These are phyloP conservation scores for Polytrichum formosum DNA, from an alignment of 225 moss, liverwort and hornwort genomes.

Conservation along the genomic window DNA sequence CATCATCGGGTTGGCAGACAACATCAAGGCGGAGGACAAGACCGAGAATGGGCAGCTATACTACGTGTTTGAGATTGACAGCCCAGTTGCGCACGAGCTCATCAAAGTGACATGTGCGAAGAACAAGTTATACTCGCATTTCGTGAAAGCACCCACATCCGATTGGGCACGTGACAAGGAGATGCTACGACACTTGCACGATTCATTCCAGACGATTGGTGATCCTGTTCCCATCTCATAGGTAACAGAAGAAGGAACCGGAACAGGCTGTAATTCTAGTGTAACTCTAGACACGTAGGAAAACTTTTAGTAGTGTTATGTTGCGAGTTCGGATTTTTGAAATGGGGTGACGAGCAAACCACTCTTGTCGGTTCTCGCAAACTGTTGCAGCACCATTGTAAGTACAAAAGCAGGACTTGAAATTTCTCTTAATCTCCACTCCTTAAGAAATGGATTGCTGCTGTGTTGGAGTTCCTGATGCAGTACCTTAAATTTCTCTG, in stretches of 20 bases:
- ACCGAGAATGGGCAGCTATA: slow-evolving; percentile 76
- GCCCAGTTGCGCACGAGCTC: slow-evolving; percentile 84
- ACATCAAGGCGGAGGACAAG: slow-evolving; percentile 60
- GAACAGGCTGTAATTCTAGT: slow-evolving; percentile 37
- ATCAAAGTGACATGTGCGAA: slow-evolving; percentile 97
- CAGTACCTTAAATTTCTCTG: too few relatives aligned
- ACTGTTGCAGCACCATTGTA: too few relatives aligned
- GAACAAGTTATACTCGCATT: slow-evolving; percentile 98
- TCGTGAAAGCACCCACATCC: slow-evolving; percentile 81
- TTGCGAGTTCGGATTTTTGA: not conserved
- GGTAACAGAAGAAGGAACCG: not conserved
- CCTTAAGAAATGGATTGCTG: too few relatives aligned
- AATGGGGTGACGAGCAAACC: too few relatives aligned
- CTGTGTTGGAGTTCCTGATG: too few relatives aligned
- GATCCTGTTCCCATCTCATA: slow-evolving; percentile 43
- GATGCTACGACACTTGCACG: slow-evolving; percentile 75
- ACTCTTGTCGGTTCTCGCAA: too few relatives aligned
- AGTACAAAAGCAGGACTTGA: too few relatives aligned
- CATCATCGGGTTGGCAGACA: slow-evolving; percentile 73
- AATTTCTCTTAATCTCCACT: too few relatives aligned
- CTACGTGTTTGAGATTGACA: slow-evolving; percentile 86
- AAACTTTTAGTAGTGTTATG: not conserved
- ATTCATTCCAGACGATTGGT: slow-evolving; percentile 87
- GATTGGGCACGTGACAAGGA: slow-evolving; percentile 85
- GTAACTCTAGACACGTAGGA: slow-evolving; percentile 10